Evolutionary conservation across 441 rosid genomes (phyloP), one percentile per base, ranked within the genome.

Genomic region (Breynia disticha): DNA sequence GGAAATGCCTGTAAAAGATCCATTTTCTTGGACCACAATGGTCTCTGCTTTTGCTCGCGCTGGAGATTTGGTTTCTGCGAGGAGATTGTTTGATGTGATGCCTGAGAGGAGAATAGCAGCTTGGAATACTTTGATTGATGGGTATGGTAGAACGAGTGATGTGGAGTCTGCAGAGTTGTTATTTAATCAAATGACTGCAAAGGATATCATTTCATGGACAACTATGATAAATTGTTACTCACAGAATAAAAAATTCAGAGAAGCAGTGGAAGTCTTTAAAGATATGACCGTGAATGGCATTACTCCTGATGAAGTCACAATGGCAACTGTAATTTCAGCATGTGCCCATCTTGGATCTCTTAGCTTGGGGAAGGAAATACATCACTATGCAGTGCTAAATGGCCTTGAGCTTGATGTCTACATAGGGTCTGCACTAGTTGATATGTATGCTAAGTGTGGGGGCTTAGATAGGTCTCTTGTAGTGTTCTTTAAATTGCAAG

Each of bases 361-460:
- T 53, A 62, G 52, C 24, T 37, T 54, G 24, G 57, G 57, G 21
- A 54, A 38, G 57, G 46, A 18, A 54, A 38, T 54, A 37, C 57
- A 54, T 41, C 21, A 54, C 21, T 54, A n/a, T 38, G 8, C 39
- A 16, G 39, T 54, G 47, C 21, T 3, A 16, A 54, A 54, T n/a
- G 57, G 57, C 0, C 39, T 54, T 54, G 16, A 35, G 15, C 46
- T 54, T 20, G 57, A 54, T 35, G 57, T 54, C 14, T 54, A 54
- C 12, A 16, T 54, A 18, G 57, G 57, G 12, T 54, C 57, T 54
- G 57, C 57, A 13, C 18, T 54, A 37, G 17, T 54, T 18, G 57
- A 54, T 39, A 54, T 67, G 71, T 67, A 67, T 1, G 66, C 71
- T 11, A 67, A 67, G 53, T 67, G 71, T 1, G 67, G 71, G 6